phyloP scores from a whole-genome alignment of 2,329 filamentous ascomycete species.

The Lecanicillium sp. region DNA sequence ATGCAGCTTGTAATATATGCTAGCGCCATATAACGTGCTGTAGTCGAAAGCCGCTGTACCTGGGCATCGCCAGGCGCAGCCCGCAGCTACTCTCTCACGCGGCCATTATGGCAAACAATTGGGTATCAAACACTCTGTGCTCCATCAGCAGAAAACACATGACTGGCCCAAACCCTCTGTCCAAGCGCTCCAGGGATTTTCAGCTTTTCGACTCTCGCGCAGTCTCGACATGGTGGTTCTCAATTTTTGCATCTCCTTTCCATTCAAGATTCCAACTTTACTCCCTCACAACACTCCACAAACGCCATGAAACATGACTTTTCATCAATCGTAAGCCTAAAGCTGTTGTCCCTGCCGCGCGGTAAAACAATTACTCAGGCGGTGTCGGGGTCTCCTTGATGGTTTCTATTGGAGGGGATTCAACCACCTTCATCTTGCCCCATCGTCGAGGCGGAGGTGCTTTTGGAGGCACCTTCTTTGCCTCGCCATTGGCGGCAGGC shows the following conservation, averaged over 20 bases:
- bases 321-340: not conserved
- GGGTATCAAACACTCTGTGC: conserved; percentile 5
- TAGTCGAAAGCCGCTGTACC: too few species aligned
- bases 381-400: conserved; percentile 19
- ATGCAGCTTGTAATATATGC: not conserved
- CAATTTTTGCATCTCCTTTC: not conserved
- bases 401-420: conserved; percentile 25
- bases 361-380: conserved; percentile 13
- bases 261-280: not conserved
- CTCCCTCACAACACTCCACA: not conserved
- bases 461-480: conserved; percentile 39
- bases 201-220: too few species aligned
- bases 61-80: not conserved
- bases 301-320: not conserved
- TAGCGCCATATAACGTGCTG: not conserved
- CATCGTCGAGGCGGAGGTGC: conserved; percentile 41
- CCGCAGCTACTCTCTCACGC: not conserved
- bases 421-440: conserved; percentile 34
- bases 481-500: conserved; percentile 22
- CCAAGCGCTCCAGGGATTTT: too few species aligned
- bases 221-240: not conserved
- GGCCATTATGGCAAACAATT: conserved; percentile 1
- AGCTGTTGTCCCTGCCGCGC: not conserved
- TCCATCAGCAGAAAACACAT: too few species aligned
- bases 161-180: not conserved